A percentile compares a stretch with the other conserved stretches of the same genome.
phyloP scores from a whole-genome alignment of 441 rosid species.

The Populus tomentosa region DNA sequence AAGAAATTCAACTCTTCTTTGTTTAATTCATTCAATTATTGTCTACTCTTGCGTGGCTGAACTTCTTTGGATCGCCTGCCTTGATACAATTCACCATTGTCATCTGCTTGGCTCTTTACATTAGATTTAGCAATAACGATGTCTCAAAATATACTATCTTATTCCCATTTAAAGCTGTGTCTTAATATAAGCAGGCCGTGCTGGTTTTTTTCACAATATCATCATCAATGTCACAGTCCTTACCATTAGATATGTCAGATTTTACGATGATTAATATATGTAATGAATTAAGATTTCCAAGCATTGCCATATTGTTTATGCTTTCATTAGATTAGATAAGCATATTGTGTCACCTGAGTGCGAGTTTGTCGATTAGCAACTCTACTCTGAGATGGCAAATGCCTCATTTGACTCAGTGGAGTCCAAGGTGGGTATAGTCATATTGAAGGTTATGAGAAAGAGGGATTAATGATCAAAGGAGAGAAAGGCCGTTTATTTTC shows the following conservation, averaged over 20 bases:
- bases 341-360: not conserved
- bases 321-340: not conserved
- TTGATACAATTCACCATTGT: not conserved
- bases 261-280: not conserved
- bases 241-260: no score
- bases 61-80: not conserved
- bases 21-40: not conserved
- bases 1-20: not conserved
- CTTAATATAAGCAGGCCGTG: constrained; percentile 17
- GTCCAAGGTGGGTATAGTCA: constrained; percentile 14
- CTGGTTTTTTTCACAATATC: constrained; percentile 16
- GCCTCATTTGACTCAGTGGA: constrained; percentile 26
- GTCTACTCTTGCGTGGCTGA: not conserved
- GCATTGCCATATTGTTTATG: not conserved
- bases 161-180: not conserved
- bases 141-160: not conserved
- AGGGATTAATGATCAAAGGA: not conserved
- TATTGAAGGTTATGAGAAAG: constrained; percentile 9
- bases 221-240: not conserved
- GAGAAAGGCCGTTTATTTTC: constrained; percentile 8
- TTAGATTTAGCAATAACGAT: constrained; percentile 1
- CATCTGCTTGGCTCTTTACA: not conserved
- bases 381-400: constrained; percentile 18
- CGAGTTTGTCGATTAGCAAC: constrained; percentile 7
- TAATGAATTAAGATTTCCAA: not conserved